Conservation (phyloP, 805 yeast species). For the Naumovozyma dairenensis region DNA sequence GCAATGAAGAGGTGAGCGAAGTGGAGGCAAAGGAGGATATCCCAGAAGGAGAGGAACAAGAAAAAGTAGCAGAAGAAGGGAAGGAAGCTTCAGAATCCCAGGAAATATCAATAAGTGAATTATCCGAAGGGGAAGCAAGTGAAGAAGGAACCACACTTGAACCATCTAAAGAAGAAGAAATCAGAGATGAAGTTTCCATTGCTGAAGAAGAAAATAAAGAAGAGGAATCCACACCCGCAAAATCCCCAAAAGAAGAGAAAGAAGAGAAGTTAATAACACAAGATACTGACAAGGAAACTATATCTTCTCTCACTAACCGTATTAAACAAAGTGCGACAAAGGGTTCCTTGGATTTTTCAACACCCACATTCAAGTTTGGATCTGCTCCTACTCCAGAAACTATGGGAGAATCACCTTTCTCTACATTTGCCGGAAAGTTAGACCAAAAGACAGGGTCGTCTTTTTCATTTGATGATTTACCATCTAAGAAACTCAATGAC, state of each 20-base stretch:
- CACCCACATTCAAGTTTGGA: conserved; percentile 1
- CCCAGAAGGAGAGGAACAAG: background rate
- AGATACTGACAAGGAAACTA: conserved; percentile 4
- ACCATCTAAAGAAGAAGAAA: conserved; percentile 1
- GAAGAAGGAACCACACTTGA: conserved; percentile 1
- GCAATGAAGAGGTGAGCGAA: too few relatives aligned
- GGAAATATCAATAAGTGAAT: background rate
- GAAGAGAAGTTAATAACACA: background rate
- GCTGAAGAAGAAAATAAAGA: too few relatives aligned
- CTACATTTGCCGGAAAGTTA: conserved; percentile 17
- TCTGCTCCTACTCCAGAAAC: background rate
- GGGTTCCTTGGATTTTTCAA: conserved; percentile 4
- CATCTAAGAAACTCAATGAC: background rate
- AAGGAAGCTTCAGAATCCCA: background rate
- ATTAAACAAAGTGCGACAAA: conserved; percentile 20
- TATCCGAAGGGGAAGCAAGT: background rate
- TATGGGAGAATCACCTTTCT: conserved; percentile 18
- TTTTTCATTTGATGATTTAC: background rate
- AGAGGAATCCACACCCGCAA: background rate
- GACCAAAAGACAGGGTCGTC: conserved; percentile 2
- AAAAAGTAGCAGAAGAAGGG: background rate
- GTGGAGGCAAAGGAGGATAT: background rate
- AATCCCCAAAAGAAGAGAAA: background rate
- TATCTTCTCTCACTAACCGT: conserved; percentile 19
- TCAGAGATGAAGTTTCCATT: background rate